These are phyloP conservation scores for Penicillium sp. DNA, from an alignment of 2,329 filamentous ascomycete genomes.

Conservation along the genomic window DNA sequence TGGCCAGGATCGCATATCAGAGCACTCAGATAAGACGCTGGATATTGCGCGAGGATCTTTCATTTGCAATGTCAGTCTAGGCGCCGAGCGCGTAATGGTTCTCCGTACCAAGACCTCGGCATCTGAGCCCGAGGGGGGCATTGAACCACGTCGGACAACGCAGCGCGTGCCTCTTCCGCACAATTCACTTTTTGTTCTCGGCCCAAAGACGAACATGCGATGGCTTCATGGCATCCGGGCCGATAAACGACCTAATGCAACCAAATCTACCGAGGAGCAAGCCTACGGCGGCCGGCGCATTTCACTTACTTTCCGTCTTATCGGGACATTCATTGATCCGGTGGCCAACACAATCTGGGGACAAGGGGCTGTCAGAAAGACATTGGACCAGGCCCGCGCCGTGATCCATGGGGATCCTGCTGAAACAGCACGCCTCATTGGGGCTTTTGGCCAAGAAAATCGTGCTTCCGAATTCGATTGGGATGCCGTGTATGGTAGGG, in stretches of 20 bases:
- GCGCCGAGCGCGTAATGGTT: slow-evolving; percentile 85
- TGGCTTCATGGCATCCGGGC: slow-evolving; percentile 92
- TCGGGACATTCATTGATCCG: slow-evolving; percentile 76
- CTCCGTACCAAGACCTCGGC: slow-evolving; percentile 66
- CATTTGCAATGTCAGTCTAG: slow-evolving; percentile 92
- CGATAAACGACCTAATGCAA: slow-evolving; percentile 69
- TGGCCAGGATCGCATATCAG: slow-evolving; percentile 87
- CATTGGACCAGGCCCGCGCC: slow-evolving; percentile 54
- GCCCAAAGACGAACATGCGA: slow-evolving; percentile 73
- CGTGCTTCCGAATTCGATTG: slow-evolving; percentile 68
- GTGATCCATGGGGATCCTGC: slow-evolving; percentile 68
- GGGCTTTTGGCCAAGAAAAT: slow-evolving; percentile 83
- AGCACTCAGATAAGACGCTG: slow-evolving; percentile 95
- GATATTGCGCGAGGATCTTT: slow-evolving; percentile 78
- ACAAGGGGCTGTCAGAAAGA: slow-evolving; percentile 76
- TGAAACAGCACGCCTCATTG: slow-evolving; percentile 65
- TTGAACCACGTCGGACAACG: slow-evolving; percentile 51
- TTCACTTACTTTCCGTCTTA: slow-evolving; percentile 84
- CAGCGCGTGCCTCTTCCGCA: slow-evolving; percentile 76
- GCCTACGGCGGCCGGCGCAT: slow-evolving; percentile 76
- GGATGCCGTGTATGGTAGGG: slow-evolving; percentile 70
- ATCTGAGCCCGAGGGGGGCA: slow-evolving; percentile 23
- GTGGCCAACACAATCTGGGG: slow-evolving; percentile 77
- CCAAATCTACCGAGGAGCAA: slow-evolving; percentile 68
- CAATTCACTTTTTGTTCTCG: slow-evolving; percentile 83